Percentiles rank a stretch among this genome's conserved stretches.
These are phyloP conservation scores for Trematosphaeria pertusa DNA, from an alignment of 2,329 filamentous ascomycete genomes.

Conservation along the genomic window DNA sequence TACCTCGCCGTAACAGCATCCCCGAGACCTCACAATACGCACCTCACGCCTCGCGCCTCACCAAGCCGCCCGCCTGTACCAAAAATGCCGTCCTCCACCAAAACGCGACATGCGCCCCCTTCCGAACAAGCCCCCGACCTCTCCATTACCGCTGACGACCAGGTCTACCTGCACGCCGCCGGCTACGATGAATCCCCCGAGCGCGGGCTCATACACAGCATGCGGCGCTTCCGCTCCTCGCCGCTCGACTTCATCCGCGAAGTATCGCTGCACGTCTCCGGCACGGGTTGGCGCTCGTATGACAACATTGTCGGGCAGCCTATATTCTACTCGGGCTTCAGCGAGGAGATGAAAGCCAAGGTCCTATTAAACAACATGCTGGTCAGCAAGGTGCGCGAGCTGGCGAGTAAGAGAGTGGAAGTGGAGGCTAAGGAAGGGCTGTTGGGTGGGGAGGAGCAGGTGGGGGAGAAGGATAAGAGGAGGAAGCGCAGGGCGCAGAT, in stretches of 20 bases:
- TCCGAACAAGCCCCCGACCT: slow-evolving; percentile 52
- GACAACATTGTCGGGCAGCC: slow-evolving; percentile 89
- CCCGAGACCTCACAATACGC: no score
- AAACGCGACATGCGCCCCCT: slow-evolving; percentile 20
- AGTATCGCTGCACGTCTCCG: slow-evolving; percentile 90
- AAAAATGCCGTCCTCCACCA: slow-evolving; percentile 25
- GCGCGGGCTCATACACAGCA: slow-evolving; percentile 77
- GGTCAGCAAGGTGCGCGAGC: slow-evolving; percentile 73
- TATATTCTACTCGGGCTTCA: slow-evolving; percentile 91
- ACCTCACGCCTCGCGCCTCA: no score
- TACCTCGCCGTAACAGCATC: no score
- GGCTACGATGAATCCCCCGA: slow-evolving; percentile 59
- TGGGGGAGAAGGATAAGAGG: slow-evolving; percentile 61
- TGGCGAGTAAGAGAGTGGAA: slow-evolving; percentile 76
- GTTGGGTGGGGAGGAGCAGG: slow-evolving; percentile 47
- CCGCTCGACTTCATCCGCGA: slow-evolving; percentile 86
- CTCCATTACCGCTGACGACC: slow-evolving; percentile 53
- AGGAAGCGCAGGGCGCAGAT: slow-evolving; percentile 74
- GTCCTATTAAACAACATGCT: slow-evolving; percentile 80
- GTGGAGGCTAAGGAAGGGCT: slow-evolving; percentile 80
- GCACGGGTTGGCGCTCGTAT: slow-evolving; percentile 94
- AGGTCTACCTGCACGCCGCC: slow-evolving; percentile 54
- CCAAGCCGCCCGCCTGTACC: not conserved
- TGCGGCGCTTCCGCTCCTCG: slow-evolving; percentile 81
- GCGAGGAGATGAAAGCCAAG: slow-evolving; percentile 82